Conservation (phyloP, 495 filamentous ascomycete genomes). For the Penicillium taxi region DNA sequence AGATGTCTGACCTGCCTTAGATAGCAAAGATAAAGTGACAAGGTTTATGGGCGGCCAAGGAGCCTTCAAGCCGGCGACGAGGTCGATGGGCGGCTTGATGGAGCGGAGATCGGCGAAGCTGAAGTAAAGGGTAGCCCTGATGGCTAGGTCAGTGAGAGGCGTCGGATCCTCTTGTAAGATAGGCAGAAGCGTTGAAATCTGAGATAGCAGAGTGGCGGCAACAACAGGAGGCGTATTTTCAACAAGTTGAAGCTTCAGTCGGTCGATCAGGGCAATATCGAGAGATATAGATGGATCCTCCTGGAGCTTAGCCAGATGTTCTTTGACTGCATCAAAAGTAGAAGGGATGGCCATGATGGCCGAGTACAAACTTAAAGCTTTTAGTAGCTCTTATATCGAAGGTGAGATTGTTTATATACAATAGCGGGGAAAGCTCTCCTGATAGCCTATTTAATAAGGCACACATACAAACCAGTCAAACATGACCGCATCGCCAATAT, state of each 20-base stretch:
- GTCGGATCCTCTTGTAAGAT: conserved; percentile 45
- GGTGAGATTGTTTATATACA: no score
- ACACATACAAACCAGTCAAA: conserved; percentile 3
- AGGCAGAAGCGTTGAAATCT: conserved; percentile 40
- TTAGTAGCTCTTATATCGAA: background rate
- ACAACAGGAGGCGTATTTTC: conserved; percentile 29
- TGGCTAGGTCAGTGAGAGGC: conserved; percentile 39
- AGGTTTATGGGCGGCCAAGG: conserved; percentile 59
- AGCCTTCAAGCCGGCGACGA: conserved; percentile 47
- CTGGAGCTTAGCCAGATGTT: conserved; percentile 31
- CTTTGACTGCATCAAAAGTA: conserved; percentile 29
- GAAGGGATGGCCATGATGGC: conserved; percentile 33
- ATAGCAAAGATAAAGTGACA: conserved; percentile 60
- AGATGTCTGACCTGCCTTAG: conserved; percentile 56
- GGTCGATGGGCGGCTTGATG: conserved; percentile 39
- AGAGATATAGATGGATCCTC: conserved; percentile 29
- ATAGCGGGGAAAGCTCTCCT: conserved; percentile 11
- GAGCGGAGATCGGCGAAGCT: conserved; percentile 39
- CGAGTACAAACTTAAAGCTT: background rate
- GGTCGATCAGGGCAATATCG: conserved; percentile 31
- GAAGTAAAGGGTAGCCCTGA: conserved; percentile 29
- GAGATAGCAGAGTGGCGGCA: conserved; percentile 34
- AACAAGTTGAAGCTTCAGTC: conserved; percentile 35
- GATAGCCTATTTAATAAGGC: background rate
- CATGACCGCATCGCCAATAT: conserved; percentile 14